phyloP scores from a whole-genome alignment of 768 basidiomycete genomes.

The Suillus plorans region DNA sequence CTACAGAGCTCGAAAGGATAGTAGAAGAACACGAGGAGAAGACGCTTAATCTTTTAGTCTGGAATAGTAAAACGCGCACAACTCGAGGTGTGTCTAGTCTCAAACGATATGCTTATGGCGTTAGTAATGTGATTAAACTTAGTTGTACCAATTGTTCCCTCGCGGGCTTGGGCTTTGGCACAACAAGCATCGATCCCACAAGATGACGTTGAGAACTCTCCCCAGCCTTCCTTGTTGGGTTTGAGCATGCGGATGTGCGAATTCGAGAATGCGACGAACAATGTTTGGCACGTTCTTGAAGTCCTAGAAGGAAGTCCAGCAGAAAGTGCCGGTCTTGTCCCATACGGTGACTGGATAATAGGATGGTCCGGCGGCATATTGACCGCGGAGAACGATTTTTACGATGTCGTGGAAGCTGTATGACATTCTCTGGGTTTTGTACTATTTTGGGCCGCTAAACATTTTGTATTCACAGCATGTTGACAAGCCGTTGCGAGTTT shows the following conservation, averaged over 20 bases:
- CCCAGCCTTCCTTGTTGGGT: constrained; percentile 88
- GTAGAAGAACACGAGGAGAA: constrained; percentile 80
- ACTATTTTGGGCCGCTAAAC: not conserved
- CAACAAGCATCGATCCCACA: constrained; percentile 38
- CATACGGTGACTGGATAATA: constrained; percentile 75
- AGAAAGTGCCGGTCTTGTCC: constrained; percentile 94
- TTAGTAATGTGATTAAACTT: constrained; percentile 1
- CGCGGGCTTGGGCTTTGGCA: constrained; percentile 73
- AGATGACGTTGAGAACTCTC: constrained; percentile 39
- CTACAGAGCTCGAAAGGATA: constrained; percentile 70
- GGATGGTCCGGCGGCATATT: constrained; percentile 96
- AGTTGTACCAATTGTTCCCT: constrained; percentile 87
- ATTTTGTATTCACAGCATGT: constrained; percentile 60
- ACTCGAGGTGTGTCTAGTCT: constrained; percentile 55
- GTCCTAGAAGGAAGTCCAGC: constrained; percentile 96
- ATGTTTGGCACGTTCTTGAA: constrained; percentile 98
- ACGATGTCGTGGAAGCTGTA: constrained; percentile 91
- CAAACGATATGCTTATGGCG: not conserved
- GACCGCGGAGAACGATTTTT: constrained; percentile 92
- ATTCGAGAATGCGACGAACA: constrained; percentile 84
- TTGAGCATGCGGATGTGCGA: constrained; percentile 92
- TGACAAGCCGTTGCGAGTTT: constrained; percentile 90
- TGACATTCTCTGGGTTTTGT: constrained; percentile 25
- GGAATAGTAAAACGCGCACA: constrained; percentile 77
- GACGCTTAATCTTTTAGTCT: constrained; percentile 70